These are phyloP conservation scores for Trametes cingulata DNA, from an alignment of 768 basidiomycete genomes.

Conservation along the genomic window DNA sequence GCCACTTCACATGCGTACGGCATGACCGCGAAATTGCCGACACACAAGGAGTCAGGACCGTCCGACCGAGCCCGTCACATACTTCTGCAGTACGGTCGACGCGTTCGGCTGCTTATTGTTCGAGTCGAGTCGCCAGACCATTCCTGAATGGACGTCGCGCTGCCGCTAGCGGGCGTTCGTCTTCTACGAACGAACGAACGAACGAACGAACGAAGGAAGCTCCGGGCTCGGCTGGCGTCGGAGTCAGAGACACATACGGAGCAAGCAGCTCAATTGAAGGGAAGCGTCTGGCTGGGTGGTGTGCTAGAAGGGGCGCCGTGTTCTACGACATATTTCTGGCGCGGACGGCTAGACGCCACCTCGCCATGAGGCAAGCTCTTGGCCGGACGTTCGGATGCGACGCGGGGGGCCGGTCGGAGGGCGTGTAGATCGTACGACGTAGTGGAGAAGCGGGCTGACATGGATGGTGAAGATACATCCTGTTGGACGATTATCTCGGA, in stretches of 20 bases:
- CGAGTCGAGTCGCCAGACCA: neutral
- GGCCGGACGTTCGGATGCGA: neutral
- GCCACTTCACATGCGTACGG: neutral
- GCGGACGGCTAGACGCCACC: conserved; percentile 6
- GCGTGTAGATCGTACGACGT: neutral
- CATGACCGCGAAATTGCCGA: neutral
- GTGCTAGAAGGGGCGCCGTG: conserved; percentile 10
- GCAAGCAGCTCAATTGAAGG: neutral
- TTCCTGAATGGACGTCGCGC: neutral
- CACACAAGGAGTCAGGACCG: neutral
- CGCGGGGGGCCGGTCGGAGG: neutral
- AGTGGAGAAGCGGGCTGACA: neutral
- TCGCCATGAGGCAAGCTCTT: conserved; percentile 2
- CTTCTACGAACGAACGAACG: neutral
- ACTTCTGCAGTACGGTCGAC: neutral
- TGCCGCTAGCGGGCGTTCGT: too few relatives aligned
- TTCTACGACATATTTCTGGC: conserved; percentile 8
- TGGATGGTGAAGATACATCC: neutral
- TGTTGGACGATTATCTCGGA: neutral
- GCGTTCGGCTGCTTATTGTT: neutral
- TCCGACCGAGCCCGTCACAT: neutral
- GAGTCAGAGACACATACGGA: too few relatives aligned
- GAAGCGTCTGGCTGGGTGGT: neutral
- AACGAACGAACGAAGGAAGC: neutral
- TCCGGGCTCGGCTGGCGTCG: too few relatives aligned